Base-by-base conservation (phyloP, 352 stramenopile genomes). In the Phytophthora chlamydospora region DNA sequence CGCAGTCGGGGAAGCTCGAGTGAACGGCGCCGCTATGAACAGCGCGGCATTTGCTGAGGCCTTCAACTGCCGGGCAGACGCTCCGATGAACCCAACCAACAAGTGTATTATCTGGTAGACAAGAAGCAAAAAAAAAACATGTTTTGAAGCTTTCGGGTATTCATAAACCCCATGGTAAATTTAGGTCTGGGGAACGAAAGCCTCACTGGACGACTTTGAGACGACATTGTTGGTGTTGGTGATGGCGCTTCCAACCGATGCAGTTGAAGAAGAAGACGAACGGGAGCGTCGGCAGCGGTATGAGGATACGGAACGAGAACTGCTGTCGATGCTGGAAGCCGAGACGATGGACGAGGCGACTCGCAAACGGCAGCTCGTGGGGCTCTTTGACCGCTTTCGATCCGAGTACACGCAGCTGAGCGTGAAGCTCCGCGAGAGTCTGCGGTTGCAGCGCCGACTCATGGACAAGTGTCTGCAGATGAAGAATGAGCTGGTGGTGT, bases 401-500 rank as follows among this genome's bases (percentile, higher is more conserved):
- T 65, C 65, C 41, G 81, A 90, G 50, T 90, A 89, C 63, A 83
- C 68, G 27, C 62, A 82, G 21, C 61, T 90, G 10, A 90, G 81
- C 46, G 60, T 68, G 7, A 68, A 72, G 21, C 61, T 90, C 45
- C 81, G 81, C 35, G 75, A 88, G 47, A 80, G 67, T 41, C 46
- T 90, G 33, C 73, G 66, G 4, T 36, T 76, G 7, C 81, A 90
- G 65, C 78, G 66, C 17, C 71, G 70, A 39, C 71, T 89, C 35
- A 76, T 86, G 73, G 75, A 85, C 33, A 90, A 90, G 67, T 90
- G 81, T 47, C 31, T 82, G 16, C 72, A 88, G 56, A 85, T 90
- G 56, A 90, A 90, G 58, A 84, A 85, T 41, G 75, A 86, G 58
- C 79, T 90, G 0, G 73, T 90, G 50, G 61, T 77, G 47, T 76